Base-by-base conservation (phyloP, 1,284 basidiomycete species). In the Sanguinoderma infundibulare region DNA sequence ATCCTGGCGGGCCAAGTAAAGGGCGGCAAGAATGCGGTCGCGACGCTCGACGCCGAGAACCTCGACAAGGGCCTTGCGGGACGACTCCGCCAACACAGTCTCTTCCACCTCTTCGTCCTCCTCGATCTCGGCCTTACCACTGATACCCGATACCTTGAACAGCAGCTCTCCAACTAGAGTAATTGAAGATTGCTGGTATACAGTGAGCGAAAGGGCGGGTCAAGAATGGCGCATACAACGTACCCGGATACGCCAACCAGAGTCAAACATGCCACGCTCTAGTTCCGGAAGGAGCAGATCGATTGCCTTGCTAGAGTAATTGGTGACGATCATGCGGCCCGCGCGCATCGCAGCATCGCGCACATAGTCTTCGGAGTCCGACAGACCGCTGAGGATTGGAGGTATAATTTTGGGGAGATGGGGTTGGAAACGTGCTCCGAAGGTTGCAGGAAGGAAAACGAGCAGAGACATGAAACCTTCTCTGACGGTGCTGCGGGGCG, bases 381-480 rank as follows among this genome's bases (percentile, higher is more conserved):
- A 93, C 42, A 99, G 80, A 70, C 98, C 98, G 60, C 87, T 89
- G 52, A 99, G 83, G 70, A 99, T 98, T 0, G 97, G 98, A 9
- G 91, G 82, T 55, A 99, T 94, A 72, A 99, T 98, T 74, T 96
- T 94, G 7, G 94, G 92, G 17, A 99, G 81, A 76, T 99, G 96
- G 4, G 96, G 97, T 63, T 96, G 90, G 85, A 99, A 99, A 53
- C 97, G 91, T 59, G 88, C 87, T 24, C 98, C 98, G 70, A 99
- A 99, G 0, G 97, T 99, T 2, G 96, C 91, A 1, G 98, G 98
- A 10, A 99, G 81, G 79, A 93, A 99, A 35, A 99, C 96, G 53
- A 99, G 87, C 26, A 99, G 81, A 2, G 96, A 98, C 87, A 99
- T 98, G 81, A 98, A 98, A 26, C 98, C 98, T 82, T 99, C 98